Base-by-base conservation (phyloP, 345 rosid genomes). In the Rhizophora apiculata region DNA sequence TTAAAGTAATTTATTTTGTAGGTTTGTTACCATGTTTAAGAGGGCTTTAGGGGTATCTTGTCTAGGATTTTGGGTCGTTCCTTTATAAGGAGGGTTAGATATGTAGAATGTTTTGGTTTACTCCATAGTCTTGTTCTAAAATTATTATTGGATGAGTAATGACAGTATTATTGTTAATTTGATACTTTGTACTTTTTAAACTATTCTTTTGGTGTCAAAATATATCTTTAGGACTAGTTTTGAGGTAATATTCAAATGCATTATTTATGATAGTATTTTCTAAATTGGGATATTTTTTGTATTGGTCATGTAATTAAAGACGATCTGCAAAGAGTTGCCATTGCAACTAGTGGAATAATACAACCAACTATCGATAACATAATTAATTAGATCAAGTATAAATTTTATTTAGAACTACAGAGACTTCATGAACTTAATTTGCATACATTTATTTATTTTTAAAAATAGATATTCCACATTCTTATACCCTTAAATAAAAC, bases 291-390 rank as follows among this genome's bases (percentile, higher is more conserved):
- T 83, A 87, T 96, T 62, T 96, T 96, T 86, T 92, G 99, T 63
- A 98, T 98, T 81, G 98, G 99, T 65, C 99, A 98, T 69, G 97
- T 96, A 65, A 76, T 92, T 64, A 98, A 96, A 80, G 98, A 88
- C 77, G 98, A 96, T 80, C 83, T 96, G 49, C 87, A 81, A 49
- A 81, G 99, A 67, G 98, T 96, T 79, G 87, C 98, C 76, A 96
- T 98, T 72, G 98, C 99, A 18, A 81, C 87, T 71, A 97, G 98
- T 74, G 98, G 98, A 83, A 89, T 93, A 57, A 82, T 96, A 37
- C 99, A 96, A 73, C 90, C 98, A 66, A 86, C 97, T 76, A 93
- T 96, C 63, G 90, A 92, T 83, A 89, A 92, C 73, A 74, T 96
- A 59, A 87, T 92, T 69, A 83, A 86, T 59, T 98, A 92, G 98